Conservation (phyloP, 345 rosid genomes). For the Acer campestre region DNA sequence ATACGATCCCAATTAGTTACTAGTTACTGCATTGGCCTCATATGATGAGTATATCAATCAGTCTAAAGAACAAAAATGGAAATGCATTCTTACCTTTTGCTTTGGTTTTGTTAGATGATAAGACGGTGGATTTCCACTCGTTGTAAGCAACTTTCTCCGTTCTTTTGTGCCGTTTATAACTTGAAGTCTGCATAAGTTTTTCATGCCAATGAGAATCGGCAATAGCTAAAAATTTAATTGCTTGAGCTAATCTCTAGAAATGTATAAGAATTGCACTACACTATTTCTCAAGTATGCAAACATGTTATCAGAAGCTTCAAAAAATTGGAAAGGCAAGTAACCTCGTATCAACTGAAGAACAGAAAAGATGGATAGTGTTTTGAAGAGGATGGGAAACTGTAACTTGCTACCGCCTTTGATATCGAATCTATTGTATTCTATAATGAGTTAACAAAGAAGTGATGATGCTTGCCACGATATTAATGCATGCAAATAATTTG, state of each 20-base stretch:
- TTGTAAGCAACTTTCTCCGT: slow-evolving; percentile 62
- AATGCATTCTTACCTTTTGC: slow-evolving; percentile 41
- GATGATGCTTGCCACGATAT: neutral
- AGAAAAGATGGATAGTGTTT: neutral
- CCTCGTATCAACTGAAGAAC: neutral
- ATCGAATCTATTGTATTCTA: neutral
- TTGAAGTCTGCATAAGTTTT: slow-evolving; percentile 50
- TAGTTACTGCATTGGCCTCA: neutral
- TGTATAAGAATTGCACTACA: neutral
- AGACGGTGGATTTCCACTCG: slow-evolving; percentile 77
- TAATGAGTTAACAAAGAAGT: too few relatives aligned
- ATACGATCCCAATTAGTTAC: neutral
- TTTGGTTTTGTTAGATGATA: slow-evolving; percentile 51
- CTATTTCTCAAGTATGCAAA: neutral
- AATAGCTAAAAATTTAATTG: neutral
- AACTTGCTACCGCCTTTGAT: neutral
- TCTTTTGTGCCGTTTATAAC: slow-evolving; percentile 67
- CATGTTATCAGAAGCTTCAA: neutral
- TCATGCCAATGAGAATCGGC: neutral
- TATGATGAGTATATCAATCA: neutral
- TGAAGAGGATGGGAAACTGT: neutral
- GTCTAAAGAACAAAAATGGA: neutral
- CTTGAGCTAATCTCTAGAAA: neutral
- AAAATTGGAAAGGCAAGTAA: neutral
- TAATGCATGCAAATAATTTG: neutral